Conservation (phyloP, 257 asterid species). For the Linaria vulgaris region DNA sequence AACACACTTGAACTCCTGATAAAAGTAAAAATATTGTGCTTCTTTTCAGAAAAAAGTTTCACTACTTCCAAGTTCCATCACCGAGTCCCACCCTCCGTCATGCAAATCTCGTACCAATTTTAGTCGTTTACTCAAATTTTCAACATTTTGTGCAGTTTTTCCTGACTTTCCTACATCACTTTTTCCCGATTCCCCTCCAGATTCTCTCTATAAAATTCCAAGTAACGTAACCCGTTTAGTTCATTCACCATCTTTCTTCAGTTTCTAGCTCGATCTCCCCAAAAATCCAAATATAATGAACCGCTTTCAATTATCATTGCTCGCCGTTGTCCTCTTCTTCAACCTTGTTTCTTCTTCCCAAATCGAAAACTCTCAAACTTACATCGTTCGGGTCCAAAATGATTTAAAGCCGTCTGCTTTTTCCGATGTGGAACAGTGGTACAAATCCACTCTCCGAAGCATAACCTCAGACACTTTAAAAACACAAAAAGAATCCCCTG, state of each 20-base stretch:
- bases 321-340: conserved; percentile 10
- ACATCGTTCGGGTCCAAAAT: conserved; percentile 61
- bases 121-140: not conserved
- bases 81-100: too few species aligned
- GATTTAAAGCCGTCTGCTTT: conserved; percentile 66
- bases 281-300: conserved; percentile 32
- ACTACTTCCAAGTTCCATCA: too few species aligned
- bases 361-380: conserved; percentile 34
- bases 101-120: conserved; percentile 33
- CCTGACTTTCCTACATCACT: conserved; percentile 9
- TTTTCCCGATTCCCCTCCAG: too few species aligned
- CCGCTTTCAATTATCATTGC: conserved; percentile 18
- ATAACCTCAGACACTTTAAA: conserved; percentile 31
- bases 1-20: too few species aligned
- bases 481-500: conserved; percentile 24
- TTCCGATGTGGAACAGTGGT: conserved; percentile 61
- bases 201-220: conserved; percentile 5
- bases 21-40: too few species aligned
- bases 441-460: conserved; percentile 58
- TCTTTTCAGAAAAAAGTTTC: conserved; percentile 17
- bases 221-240: too few species aligned
- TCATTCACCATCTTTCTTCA: not conserved
- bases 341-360: conserved; percentile 18
- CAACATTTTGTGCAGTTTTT: conserved; percentile 16
- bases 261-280: not conserved